A percentile compares a stretch with the other conserved stretches of the same genome.
Conservation (phyloP, 148 eudicot species). For the Camellia japonica region DNA sequence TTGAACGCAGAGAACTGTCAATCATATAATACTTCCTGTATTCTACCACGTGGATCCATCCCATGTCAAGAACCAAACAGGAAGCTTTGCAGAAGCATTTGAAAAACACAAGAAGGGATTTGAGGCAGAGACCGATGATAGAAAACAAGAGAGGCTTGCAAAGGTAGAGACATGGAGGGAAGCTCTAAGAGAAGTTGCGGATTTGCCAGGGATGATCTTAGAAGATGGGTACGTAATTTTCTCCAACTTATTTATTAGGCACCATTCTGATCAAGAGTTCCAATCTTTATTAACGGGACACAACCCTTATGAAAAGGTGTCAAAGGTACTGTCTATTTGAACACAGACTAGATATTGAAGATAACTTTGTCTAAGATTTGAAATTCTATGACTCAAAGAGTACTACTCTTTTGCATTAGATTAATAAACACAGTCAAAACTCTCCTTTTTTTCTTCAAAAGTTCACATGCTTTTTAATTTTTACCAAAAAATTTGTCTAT, state of each 20-base stretch:
- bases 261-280: too few species aligned
- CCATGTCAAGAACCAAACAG: background rate
- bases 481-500: too few species aligned
- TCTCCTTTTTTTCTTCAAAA: too few species aligned
- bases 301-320: too few species aligned
- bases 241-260: background rate
- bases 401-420: too few species aligned
- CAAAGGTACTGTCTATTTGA: too few species aligned
- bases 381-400: too few species aligned
- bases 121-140: background rate
- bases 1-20: background rate
- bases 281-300: too few species aligned
- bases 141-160: background rate
- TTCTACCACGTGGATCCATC: slow-evolving; percentile 3
- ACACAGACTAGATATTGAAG: too few species aligned
- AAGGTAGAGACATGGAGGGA: background rate
- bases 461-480: too few species aligned
- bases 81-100: background rate
- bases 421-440: too few species aligned
- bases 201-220: background rate
- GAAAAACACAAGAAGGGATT: background rate
- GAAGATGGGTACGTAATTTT: background rate
- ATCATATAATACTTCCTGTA: background rate
- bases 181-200: background rate
- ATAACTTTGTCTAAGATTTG: too few species aligned